Base-by-base conservation (phyloP, 352 stramenopile species). In the Phytophthora pseudosyringae region DNA sequence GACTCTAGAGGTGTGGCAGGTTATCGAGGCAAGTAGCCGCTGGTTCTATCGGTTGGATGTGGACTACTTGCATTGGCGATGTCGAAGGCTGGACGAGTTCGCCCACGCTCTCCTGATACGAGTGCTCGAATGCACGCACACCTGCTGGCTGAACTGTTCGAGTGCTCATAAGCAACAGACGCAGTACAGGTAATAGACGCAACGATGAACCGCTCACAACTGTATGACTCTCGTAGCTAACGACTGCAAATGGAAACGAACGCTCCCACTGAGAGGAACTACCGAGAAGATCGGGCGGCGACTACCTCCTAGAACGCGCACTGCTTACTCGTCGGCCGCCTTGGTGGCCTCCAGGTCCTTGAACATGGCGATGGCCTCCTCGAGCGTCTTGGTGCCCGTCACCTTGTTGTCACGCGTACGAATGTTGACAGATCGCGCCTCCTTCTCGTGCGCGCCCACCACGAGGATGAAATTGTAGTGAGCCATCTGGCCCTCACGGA, bases 381-480 rank as follows among this genome's bases (percentile, higher is more conserved):
- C 86, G 15, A 99, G 69, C 54, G 97, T 96, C 83, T 97, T 97
- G 58, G 96, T 94, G 59, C 96, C 96, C 64, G 97, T 81, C 18
- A 98, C 88, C 67, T 96, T 89, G 74, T 98, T 98, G 48, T 97
- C 91, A 54, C 94, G 82, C 32, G 91, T 98, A 69, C 97, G 91
- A 49, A 99, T 97, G 71, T 98, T 98, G 11, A 98, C 96, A 16
- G 85, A 90, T 35, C 90, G 81, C 39, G 88, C 89, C 52, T 93
- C 84, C 28, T 95, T 77, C 66, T 99, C 97, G 38, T 88, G 75
- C 54, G 95, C 88, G 43, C 97, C 97, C 50, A 99, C 96, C 18
- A 99, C 95, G 32, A 99, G 80, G 60, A 99, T 98, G 69, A 98
- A 99, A 83, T 99, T 99, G 77, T 99, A 99, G 73, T 99, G 96